These are phyloP conservation scores for Pythium rhizo-oryzae DNA, from an alignment of 352 stramenopile genomes.

Conservation along the genomic window DNA sequence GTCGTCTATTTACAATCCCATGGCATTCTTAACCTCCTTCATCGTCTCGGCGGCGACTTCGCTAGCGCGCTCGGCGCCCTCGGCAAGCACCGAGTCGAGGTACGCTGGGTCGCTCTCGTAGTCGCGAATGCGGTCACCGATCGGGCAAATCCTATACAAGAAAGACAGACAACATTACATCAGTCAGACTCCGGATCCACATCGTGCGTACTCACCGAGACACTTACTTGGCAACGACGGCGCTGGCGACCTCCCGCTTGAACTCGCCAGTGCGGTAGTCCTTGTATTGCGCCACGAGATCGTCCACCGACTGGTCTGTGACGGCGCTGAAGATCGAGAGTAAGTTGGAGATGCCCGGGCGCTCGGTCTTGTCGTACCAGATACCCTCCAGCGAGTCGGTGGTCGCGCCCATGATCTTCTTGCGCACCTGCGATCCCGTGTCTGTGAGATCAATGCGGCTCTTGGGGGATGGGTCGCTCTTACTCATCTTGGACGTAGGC, in stretches of 20 bases:
- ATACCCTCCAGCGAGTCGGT: constrained; percentile 86
- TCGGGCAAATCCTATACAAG: constrained; percentile 85
- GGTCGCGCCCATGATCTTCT: constrained; percentile 90
- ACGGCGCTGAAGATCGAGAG: constrained; percentile 90
- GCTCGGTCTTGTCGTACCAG: constrained; percentile 89
- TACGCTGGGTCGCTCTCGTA: constrained; percentile 92
- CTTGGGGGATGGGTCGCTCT: constrained; percentile 91
- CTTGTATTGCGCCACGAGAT: constrained; percentile 67
- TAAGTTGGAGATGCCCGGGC: constrained; percentile 96
- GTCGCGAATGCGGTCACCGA: constrained; percentile 93
- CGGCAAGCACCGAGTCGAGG: constrained; percentile 87
- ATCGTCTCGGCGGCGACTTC: constrained; percentile 72
- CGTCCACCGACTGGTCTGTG: constrained; percentile 74
- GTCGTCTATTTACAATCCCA: constrained; percentile 50
- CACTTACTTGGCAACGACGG: constrained; percentile 92
- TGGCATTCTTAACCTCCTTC: constrained; percentile 73
- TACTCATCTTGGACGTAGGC: constrained; percentile 99
- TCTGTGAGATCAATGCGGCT: constrained; percentile 96
- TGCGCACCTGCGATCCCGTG: constrained; percentile 61
- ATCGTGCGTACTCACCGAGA: neutral
- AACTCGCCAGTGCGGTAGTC: constrained; percentile 88
- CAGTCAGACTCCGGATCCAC: constrained; percentile 2
- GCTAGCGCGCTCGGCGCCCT: constrained; percentile 75
- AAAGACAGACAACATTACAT: constrained; percentile 15
- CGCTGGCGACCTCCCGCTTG: constrained; percentile 95